Base-by-base conservation (phyloP, 75 land plant species). In the Adiantum capillusveneris region DNA sequence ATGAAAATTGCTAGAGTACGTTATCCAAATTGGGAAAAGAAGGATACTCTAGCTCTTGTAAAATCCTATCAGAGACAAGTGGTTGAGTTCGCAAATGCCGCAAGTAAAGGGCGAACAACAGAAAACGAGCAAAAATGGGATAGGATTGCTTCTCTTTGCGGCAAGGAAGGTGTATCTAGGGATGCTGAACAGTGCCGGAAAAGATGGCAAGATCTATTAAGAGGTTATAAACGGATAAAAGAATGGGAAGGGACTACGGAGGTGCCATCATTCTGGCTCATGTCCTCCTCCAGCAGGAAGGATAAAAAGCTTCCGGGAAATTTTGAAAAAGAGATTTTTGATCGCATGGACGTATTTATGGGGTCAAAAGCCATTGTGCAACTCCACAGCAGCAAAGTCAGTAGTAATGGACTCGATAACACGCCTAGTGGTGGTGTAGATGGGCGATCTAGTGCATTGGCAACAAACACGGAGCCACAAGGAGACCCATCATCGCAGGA, bases 131-230 rank as follows among this genome's bases (percentile, higher is more conserved):
- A 84, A 17, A 89, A 89, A 68, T 89, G 95, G 95, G 79, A 75
- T 1, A 67, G 86, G 39, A 83, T 89, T 6, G 75, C 90, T 13
- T 64, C 81, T 24, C 80, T 83, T 49, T 89, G 95, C 58, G 54
- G 65, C 45, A 46, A 73, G 21, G 84, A 78, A 29, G 90, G 90
- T 22, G 90, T 89, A 31, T 68, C 75, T 67, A 70, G 95, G 53
- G 95, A 89, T 7, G 83, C 90, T 22, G 89, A 82, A 12, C 95
- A 89, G 81, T 89, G 95, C 67, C 74, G 90, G 53, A 89, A 89
- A 59, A 29, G 95, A 56, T 89, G 95, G 95, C 85, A 90, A 66
- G 87, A 86, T 64, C 58, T 89, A 27, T 85, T 86, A 7, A 86
- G 80, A 6, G 87, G 86, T 29, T 89, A 58, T 60, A 86, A 75